A percentile compares a stretch with the other conserved stretches of the same genome.
Conservation (phyloP, 1,284 basidiomycete genomes). For the Ceratobasidium sp. region DNA sequence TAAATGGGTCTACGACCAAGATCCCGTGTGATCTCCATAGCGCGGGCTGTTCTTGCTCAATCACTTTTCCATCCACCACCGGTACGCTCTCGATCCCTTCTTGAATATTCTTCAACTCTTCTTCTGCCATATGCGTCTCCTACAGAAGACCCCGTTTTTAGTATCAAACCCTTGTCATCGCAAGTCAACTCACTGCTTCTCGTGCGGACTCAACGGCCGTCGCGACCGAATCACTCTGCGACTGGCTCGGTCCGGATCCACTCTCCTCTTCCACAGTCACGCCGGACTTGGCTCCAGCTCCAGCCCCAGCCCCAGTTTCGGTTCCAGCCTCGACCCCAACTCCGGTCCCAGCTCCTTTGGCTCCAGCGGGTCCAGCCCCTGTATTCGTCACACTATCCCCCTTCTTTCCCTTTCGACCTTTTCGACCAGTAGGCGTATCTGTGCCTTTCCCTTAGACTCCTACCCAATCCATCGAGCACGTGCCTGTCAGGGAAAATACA, state of each 20-base stretch:
- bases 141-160: conserved; percentile 32
- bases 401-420: conserved; percentile 24
- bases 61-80: conserved; percentile 17
- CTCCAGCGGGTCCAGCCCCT: background rate
- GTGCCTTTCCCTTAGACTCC: too few relatives aligned
- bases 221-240: conserved; percentile 24
- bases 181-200: background rate
- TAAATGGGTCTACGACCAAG: conserved; percentile 63
- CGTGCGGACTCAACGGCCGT: background rate
- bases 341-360: background rate
- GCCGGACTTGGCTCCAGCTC: background rate
- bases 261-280: too few relatives aligned
- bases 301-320: background rate
- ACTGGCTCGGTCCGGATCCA: background rate
- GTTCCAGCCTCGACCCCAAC: too few relatives aligned
- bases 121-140: conserved; percentile 42
- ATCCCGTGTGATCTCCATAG: conserved; percentile 50
- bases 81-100: conserved; percentile 26
- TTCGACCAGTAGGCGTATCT: conserved; percentile 19
- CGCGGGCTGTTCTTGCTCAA: conserved; percentile 39
- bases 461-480: too few relatives aligned
- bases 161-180: conserved; percentile 4
- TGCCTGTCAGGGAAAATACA: too few relatives aligned
- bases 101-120: conserved; percentile 32
- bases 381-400: conserved; percentile 34